Conservation (phyloP, 345 rosid genomes). For the Camelina neglecta region DNA sequence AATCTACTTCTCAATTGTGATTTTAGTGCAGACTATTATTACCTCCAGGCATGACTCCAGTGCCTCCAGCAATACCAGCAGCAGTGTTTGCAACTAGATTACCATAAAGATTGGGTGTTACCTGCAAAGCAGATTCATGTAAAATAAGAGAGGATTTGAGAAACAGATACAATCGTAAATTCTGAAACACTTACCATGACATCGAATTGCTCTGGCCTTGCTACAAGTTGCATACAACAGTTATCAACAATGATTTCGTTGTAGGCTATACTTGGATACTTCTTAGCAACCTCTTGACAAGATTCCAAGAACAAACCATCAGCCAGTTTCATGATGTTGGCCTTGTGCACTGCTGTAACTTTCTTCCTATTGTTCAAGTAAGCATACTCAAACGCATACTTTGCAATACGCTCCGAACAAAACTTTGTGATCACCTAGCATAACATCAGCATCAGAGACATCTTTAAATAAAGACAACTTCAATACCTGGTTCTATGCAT, state of each 20-base stretch:
- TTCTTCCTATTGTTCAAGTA: constrained; percentile 92
- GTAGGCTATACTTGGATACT: constrained; percentile 86
- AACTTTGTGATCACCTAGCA: constrained; percentile 97
- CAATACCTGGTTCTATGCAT: no score
- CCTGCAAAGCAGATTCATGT: constrained; percentile 49
- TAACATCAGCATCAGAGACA: constrained; percentile 36
- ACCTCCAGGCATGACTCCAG: constrained; percentile 99
- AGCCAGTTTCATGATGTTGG: constrained; percentile 97
- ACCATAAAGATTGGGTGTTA: constrained; percentile 93
- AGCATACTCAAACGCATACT: constrained; percentile 98
- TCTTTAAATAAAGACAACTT: not conserved
- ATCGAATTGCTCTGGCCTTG: constrained; percentile 98
- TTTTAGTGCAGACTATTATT: constrained; percentile 36
- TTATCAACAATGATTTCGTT: constrained; percentile 93
- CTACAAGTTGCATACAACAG: constrained; percentile 98
- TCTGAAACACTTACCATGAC: constrained; percentile 69
- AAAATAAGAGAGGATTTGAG: not conserved
- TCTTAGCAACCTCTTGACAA: constrained; percentile 86
- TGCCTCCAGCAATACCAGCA: constrained; percentile 97
- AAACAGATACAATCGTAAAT: not conserved
- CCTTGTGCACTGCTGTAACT: constrained; percentile 96
- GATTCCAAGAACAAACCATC: constrained; percentile 98
- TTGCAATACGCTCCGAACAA: constrained; percentile 94
- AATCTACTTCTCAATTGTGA: constrained; percentile 4
- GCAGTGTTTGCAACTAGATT: constrained; percentile 91